phyloP scores from a whole-genome alignment of 2,329 filamentous ascomycete genomes.

The Epichloe brachyelytri region DNA sequence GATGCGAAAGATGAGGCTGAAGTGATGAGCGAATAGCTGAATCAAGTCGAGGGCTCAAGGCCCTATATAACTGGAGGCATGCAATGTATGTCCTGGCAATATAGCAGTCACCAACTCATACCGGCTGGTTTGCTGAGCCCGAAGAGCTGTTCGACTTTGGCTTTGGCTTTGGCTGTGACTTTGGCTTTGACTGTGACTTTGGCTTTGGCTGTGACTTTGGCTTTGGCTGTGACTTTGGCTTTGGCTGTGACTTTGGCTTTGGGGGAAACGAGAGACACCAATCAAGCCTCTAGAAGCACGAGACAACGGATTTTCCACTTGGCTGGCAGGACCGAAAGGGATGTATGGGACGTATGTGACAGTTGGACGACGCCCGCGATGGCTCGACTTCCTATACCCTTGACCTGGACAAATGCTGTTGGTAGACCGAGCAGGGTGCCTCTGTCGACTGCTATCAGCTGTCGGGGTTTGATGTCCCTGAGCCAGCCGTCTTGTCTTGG shows the following conservation, averaged over 20 bases:
- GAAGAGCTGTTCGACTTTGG: not conserved
- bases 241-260: too few relatives aligned
- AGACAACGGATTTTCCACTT: slow-evolving; percentile 7
- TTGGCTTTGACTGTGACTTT: too few relatives aligned
- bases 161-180: too few relatives aligned
- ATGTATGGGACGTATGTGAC: slow-evolving; percentile 8
- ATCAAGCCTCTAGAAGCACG: slow-evolving; percentile 5
- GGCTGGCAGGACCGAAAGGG: slow-evolving; percentile 2
- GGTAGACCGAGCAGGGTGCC: slow-evolving; percentile 1
- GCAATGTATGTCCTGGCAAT: not conserved
- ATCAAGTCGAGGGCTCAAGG: not conserved
- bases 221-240: too few relatives aligned
- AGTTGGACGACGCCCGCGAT: slow-evolving; percentile 6
- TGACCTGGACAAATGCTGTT: slow-evolving; percentile 4
- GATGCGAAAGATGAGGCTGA: not conserved
- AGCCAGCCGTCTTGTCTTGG: not conserved
- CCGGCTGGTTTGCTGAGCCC: slow-evolving; percentile 4
- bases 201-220: not conserved
- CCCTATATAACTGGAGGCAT: not conserved
- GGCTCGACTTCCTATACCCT: slow-evolving; percentile 4
- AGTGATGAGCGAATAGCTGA: not conserved
- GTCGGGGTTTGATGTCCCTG: not conserved
- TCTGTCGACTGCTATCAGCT: not conserved
- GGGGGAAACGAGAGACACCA: not conserved
- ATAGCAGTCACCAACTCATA: not conserved